phyloP scores from a whole-genome alignment of 2,329 filamentous ascomycete genomes.

The Microascus cirrosus region DNA sequence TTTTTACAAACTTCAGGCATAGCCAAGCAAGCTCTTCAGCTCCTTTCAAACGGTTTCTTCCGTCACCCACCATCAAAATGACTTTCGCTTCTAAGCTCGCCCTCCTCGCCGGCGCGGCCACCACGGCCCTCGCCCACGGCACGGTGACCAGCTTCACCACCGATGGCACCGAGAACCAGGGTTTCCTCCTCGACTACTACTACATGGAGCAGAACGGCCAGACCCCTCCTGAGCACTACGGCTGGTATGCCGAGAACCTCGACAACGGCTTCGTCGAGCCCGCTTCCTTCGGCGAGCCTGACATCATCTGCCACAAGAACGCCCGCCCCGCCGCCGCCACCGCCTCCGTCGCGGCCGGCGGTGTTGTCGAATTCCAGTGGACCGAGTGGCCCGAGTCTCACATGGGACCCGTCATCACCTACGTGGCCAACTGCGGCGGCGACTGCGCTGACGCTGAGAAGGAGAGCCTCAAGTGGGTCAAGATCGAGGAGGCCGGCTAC shows the following conservation, averaged over 20 bases:
- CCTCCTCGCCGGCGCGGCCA: not conserved
- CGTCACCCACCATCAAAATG: not conserved
- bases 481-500: constrained; percentile 48
- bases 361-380: constrained; percentile 28
- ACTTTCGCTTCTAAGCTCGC: constrained; percentile 1
- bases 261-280: constrained; percentile 40
- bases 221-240: constrained; percentile 14
- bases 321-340: constrained; percentile 23
- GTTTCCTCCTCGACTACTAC: constrained; percentile 12
- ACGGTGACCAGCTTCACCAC: constrained; percentile 6
- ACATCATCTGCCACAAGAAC: constrained; percentile 35
- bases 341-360: constrained; percentile 25
- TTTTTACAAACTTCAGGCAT: not conserved
- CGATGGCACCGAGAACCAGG: constrained; percentile 8
- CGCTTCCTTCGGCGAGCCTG: constrained; percentile 21
- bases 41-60: not conserved
- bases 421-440: constrained; percentile 48
- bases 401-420: constrained; percentile 47
- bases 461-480: constrained; percentile 45
- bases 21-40: not conserved
- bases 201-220: constrained; percentile 9
- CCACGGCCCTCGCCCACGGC: constrained; percentile 5
- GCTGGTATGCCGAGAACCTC: constrained; percentile 28
- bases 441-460: constrained; percentile 45
- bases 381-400: constrained; percentile 29